A percentile compares a stretch with the other conserved stretches of the same genome.
phyloP scores from a whole-genome alignment of 176 grass and related monocot genomes.

The Themeda triandra region DNA sequence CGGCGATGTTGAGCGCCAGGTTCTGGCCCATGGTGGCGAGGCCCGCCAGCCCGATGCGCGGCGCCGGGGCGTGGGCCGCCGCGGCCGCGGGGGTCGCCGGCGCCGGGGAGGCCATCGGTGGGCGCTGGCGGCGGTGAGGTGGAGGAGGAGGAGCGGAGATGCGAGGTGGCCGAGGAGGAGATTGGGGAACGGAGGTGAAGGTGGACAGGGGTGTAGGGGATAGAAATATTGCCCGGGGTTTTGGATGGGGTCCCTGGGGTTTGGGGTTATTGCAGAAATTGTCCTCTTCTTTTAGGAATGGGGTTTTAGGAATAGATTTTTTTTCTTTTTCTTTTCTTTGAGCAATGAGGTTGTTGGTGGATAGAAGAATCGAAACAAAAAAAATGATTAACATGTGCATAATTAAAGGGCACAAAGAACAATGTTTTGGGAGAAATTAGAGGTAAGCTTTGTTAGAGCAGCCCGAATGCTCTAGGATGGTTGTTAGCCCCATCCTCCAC shows the following conservation, averaged over 20 bases:
- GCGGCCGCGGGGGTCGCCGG: slow-evolving; percentile 32
- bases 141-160: not conserved
- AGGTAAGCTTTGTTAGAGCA: too few relatives aligned
- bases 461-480: too few relatives aligned
- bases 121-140: not conserved
- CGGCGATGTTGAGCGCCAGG: slow-evolving; percentile 90
- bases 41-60: slow-evolving; percentile 76
- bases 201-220: not conserved
- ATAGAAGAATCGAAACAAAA: too few relatives aligned
- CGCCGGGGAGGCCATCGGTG: slow-evolving; percentile 28
- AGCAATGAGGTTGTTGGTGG: too few relatives aligned
- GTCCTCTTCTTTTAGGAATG: too few relatives aligned
- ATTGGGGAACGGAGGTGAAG: not conserved
- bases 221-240: slow-evolving; percentile 36
- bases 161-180: not conserved
- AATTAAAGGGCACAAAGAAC: too few relatives aligned
- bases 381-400: too few relatives aligned
- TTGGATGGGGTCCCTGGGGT: not conserved
- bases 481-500: too few relatives aligned
- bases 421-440: too few relatives aligned
- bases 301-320: too few relatives aligned
- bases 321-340: too few relatives aligned
- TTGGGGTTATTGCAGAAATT: too few relatives aligned
- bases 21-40: slow-evolving; percentile 96
- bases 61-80: slow-evolving; percentile 15